These are phyloP conservation scores for Heracleum sosnowskyi DNA, from an alignment of 129 eudicot genomes.

Conservation along the genomic window DNA sequence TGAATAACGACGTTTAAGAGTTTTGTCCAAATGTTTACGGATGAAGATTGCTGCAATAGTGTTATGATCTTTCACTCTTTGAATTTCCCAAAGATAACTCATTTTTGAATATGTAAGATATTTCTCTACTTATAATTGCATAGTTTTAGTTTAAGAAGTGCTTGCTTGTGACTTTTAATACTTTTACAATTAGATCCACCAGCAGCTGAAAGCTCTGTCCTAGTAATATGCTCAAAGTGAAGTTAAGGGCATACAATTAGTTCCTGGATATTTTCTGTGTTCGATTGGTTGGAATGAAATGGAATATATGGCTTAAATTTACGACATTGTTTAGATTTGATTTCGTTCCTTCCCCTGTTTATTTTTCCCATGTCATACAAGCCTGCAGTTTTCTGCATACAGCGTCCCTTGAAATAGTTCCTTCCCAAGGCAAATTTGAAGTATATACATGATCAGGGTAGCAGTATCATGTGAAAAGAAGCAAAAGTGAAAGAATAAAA, in stretches of 20 bases:
- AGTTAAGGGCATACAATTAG: no score
- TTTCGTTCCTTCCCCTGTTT: not conserved
- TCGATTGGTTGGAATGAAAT: not conserved
- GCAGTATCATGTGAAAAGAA: not conserved
- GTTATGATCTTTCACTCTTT: not conserved
- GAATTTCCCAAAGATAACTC: not conserved
- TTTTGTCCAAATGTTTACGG: not conserved
- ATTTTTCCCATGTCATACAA: not conserved
- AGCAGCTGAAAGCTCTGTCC: no score
- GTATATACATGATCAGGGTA: not conserved
- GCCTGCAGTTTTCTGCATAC: not conserved
- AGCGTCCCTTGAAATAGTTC: not conserved
- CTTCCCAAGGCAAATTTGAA: not conserved
- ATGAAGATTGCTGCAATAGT: not conserved
- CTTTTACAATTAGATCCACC: not conserved
- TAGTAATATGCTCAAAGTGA: no score
- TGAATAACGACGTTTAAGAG: not conserved
- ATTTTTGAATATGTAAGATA: not conserved
- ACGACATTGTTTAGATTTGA: not conserved
- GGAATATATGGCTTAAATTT: not conserved
- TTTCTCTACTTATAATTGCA: not conserved
- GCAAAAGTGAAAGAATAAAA: no score
- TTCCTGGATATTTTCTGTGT: no score
- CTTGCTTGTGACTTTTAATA: not conserved
- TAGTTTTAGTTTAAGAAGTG: not conserved